Conservation (phyloP, 2,329 filamentous ascomycete genomes). For the Alternaria triticimaculans region DNA sequence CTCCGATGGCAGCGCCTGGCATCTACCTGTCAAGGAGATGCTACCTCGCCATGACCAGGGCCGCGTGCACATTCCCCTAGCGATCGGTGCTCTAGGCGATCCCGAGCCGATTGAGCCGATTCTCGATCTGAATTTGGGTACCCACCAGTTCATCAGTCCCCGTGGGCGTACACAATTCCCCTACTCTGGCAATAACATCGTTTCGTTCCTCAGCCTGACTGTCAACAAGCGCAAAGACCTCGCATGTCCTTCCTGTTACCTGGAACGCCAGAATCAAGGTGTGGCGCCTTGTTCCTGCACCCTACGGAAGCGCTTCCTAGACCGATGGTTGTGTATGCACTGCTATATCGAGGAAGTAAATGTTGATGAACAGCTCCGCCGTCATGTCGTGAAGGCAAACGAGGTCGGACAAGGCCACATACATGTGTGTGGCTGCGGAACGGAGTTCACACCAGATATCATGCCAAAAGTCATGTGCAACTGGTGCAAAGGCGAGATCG, state of each 20-base stretch:
- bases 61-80: slow-evolving; percentile 27
- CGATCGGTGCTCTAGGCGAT: slow-evolving; percentile 9
- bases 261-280: not conserved
- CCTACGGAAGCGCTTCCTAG: slow-evolving; percentile 23
- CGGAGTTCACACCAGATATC: not conserved
- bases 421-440: slow-evolving; percentile 10
- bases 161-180: slow-evolving; percentile 17
- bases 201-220: not conserved
- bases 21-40: slow-evolving; percentile 1
- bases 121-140: slow-evolving; percentile 29
- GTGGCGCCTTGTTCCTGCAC: slow-evolving; percentile 21
- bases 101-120: slow-evolving; percentile 28
- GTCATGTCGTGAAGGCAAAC: not conserved
- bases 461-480: slow-evolving; percentile 7
- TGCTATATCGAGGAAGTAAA: slow-evolving; percentile 14
- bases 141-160: slow-evolving; percentile 5
- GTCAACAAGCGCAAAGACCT: slow-evolving; percentile 12
- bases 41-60: slow-evolving; percentile 30
- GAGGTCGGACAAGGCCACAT: not conserved
- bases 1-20: slow-evolving; percentile 6
- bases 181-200: slow-evolving; percentile 22
- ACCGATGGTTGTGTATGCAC: slow-evolving; percentile 25
- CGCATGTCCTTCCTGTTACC: slow-evolving; percentile 21
- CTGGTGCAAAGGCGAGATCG: slow-evolving; percentile 15
- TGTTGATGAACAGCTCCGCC: not conserved